phyloP scores from a whole-genome alignment of 495 filamentous ascomycete species.

The Penicillium lagena region DNA sequence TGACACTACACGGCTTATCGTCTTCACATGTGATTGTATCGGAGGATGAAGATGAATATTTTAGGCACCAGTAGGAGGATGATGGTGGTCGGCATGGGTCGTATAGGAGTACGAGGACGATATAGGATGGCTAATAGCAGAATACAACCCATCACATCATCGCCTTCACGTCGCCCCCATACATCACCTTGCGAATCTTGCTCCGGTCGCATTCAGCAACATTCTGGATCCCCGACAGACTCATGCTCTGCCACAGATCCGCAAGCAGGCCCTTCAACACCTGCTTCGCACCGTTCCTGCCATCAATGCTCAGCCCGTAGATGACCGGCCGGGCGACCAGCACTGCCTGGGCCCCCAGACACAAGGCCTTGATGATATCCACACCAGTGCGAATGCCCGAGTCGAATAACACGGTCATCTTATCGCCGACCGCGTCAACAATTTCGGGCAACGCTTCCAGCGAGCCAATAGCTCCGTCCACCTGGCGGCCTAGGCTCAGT shows the following conservation, averaged over 20 bases:
- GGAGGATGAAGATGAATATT: too few relatives aligned
- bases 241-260: conserved; percentile 57
- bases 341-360: conserved; percentile 82
- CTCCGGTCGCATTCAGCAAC: conserved; percentile 45
- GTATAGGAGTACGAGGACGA: too few relatives aligned
- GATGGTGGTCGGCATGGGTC: too few relatives aligned
- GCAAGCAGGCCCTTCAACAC: conserved; percentile 52
- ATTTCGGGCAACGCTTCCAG: conserved; percentile 62
- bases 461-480: conserved; percentile 59
- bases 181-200: conserved; percentile 45
- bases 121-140: too few relatives aligned
- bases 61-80: too few relatives aligned
- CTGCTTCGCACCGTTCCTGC: conserved; percentile 51
- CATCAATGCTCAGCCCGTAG: conserved; percentile 66
- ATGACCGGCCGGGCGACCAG: conserved; percentile 82
- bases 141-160: conserved; percentile 21
- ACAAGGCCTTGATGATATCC: conserved; percentile 78
- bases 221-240: conserved; percentile 46
- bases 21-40: too few relatives aligned
- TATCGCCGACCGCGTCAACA: conserved; percentile 49
- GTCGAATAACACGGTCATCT: conserved; percentile 57
- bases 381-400: conserved; percentile 54
- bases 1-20: too few relatives aligned
- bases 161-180: conserved; percentile 46
- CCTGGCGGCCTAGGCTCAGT: conserved; percentile 44